These are phyloP conservation scores for Pythium apleroticum DNA, from an alignment of 352 stramenopile genomes.

Conservation along the genomic window DNA sequence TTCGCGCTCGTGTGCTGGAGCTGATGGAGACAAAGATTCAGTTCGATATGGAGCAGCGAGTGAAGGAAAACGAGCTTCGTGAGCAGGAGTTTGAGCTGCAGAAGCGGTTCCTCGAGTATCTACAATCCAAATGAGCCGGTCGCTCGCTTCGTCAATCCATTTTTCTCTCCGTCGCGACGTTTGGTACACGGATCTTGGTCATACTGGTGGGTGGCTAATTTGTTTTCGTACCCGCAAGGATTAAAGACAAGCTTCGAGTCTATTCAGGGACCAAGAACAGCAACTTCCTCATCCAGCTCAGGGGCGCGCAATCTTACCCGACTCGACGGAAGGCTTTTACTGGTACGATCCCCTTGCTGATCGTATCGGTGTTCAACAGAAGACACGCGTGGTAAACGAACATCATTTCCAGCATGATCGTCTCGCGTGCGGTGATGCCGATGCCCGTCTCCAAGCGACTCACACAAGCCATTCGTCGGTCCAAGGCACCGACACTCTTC, in stretches of 20 bases:
- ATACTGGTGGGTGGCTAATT: not conserved
- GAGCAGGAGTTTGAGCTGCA: conserved; percentile 83
- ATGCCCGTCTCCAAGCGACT: not conserved
- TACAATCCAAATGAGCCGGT: conserved; percentile 64
- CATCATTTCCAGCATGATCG: not conserved
- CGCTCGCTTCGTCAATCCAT: not conserved
- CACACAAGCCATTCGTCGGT: not conserved
- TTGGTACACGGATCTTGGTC: too few relatives aligned
- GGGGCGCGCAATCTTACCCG: not conserved
- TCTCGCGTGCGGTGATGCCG: not conserved
- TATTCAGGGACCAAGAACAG: not conserved
- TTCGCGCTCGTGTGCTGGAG: conserved; percentile 60
- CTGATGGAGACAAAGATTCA: conserved; percentile 82
- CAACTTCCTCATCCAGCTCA: not conserved
- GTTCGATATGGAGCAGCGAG: conserved; percentile 80
- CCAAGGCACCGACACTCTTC: not conserved
- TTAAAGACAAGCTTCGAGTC: not conserved
- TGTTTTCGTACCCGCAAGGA: not conserved
- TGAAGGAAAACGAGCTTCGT: conserved; percentile 73
- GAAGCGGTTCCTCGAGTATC: conserved; percentile 79
- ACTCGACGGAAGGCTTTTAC: not conserved
- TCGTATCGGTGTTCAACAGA: not conserved
- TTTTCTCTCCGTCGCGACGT: not conserved
- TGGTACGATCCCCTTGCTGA: too few relatives aligned
- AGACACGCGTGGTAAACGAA: not conserved